These are phyloP conservation scores for Neurospora sp. DNA, from an alignment of 495 filamentous ascomycete species.

Conservation along the genomic window DNA sequence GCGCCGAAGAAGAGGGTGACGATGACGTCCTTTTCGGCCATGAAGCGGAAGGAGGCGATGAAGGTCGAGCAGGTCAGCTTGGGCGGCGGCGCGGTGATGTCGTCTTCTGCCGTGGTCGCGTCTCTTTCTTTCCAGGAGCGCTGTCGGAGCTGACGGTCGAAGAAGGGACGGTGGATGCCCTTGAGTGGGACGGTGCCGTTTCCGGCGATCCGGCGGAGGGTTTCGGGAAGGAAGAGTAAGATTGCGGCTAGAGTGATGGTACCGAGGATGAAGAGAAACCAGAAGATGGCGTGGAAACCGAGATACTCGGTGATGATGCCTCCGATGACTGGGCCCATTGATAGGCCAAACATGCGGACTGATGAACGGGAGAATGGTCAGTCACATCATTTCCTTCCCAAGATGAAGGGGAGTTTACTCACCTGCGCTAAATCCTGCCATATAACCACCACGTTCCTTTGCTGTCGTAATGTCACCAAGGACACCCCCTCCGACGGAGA, in stretches of 20 bases:
- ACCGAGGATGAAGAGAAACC: conserved; percentile 49
- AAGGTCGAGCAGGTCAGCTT: conserved; percentile 36
- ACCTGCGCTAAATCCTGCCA: conserved; percentile 39
- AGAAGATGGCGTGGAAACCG: conserved; percentile 60
- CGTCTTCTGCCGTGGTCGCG: neutral
- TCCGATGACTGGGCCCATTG: conserved; percentile 51
- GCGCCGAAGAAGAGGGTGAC: conserved; percentile 46
- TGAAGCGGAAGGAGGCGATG: conserved; percentile 46
- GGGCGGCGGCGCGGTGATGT: conserved; percentile 22
- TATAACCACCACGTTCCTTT: conserved; percentile 41
- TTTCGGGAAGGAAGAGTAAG: conserved; percentile 46
- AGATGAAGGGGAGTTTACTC: neutral
- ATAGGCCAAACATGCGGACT: conserved; percentile 36
- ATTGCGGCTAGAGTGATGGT: conserved; percentile 33
- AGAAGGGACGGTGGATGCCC: conserved; percentile 19
- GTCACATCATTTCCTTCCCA: neutral
- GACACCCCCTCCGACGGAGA: conserved; percentile 39
- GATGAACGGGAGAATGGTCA: conserved; percentile 6
- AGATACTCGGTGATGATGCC: conserved; percentile 51
- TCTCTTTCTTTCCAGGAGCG: conserved; percentile 5
- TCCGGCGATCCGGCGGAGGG: conserved; percentile 56
- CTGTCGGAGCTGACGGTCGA: conserved; percentile 35
- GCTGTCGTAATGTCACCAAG: conserved; percentile 42
- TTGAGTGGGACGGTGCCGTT: conserved; percentile 38
- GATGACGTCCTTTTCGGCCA: conserved; percentile 50